A percentile compares a stretch with the other conserved stretches of the same genome.
Evolutionary conservation across 2,329 filamentous ascomycete species (phyloP).

Genomic region (Neofusicoccum laricinum): DNA sequence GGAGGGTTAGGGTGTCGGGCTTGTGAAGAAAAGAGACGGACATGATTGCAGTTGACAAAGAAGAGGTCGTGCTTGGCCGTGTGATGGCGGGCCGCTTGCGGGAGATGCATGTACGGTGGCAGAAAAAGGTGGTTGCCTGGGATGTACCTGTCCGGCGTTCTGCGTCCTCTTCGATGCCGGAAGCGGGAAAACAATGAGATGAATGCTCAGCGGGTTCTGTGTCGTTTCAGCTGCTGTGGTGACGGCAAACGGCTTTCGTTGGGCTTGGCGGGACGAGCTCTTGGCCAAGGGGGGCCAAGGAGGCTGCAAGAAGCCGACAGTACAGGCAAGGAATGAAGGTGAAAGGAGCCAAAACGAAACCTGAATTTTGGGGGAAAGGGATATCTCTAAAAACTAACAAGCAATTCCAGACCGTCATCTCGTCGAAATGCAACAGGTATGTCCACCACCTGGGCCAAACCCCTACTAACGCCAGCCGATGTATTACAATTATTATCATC

Average conservation of each 20-base stretch:
- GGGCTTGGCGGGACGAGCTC: neutral
- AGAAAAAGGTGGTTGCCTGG: neutral
- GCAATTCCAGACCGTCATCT: neutral
- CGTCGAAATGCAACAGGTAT: neutral
- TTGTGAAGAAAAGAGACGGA: neutral
- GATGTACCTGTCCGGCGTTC: neutral
- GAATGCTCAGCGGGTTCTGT: neutral
- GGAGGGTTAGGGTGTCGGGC: no score
- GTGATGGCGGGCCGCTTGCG: neutral
- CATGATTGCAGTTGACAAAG: neutral
- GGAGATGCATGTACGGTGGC: neutral
- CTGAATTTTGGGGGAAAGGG: neutral
- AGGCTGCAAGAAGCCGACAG: neutral
- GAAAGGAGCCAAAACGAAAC: neutral
- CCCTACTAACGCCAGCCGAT: neutral
- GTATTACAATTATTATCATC: neutral
- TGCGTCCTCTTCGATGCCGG: neutral
- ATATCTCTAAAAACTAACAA: neutral
- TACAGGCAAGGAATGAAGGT: neutral
- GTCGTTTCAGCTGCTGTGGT: neutral
- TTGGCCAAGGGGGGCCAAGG: neutral
- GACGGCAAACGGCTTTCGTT: neutral
- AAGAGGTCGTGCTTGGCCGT: neutral
- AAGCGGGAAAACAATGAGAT: neutral
- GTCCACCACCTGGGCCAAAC: neutral